Conservation (phyloP, 2,329 filamentous ascomycete genomes). For the Cytospora piceae region DNA sequence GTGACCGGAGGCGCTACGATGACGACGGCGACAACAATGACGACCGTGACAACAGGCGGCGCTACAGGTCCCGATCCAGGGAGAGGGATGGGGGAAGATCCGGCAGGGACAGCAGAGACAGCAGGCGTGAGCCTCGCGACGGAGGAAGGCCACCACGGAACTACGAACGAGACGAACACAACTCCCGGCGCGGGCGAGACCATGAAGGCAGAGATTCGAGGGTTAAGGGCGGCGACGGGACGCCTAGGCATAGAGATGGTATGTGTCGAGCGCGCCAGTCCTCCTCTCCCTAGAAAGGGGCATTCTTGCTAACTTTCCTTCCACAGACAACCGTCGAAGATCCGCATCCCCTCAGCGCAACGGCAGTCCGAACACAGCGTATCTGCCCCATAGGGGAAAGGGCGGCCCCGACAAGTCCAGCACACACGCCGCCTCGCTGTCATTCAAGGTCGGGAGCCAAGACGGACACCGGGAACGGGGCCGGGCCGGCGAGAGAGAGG, state of each 20-base stretch:
- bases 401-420: constrained; percentile 28
- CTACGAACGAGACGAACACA: constrained; percentile 20
- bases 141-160: constrained; percentile 39
- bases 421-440: constrained; percentile 36
- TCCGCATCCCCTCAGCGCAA: constrained; percentile 43
- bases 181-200: constrained; percentile 24
- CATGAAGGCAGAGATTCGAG: constrained; percentile 17
- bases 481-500: constrained; percentile 32
- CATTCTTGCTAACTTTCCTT: constrained; percentile 6
- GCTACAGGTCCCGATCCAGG: constrained; percentile 34
- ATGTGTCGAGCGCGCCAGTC: neutral
- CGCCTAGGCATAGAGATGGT: constrained; percentile 25
- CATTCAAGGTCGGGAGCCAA: constrained; percentile 42
- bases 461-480: constrained; percentile 35
- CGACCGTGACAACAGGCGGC: constrained; percentile 36
- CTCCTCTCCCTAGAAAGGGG: neutral
- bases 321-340: constrained; percentile 38
- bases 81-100: constrained; percentile 38
- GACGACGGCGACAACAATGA: constrained; percentile 35
- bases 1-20: constrained; percentile 41
- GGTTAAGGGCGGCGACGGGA: constrained; percentile 22
- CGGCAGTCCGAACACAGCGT: constrained; percentile 33
- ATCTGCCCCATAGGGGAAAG: constrained; percentile 43
- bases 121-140: constrained; percentile 31
- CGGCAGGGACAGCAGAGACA: constrained; percentile 39